Base-by-base conservation (phyloP, 176 grass and related monocot genomes). In the Triticum monococcum region DNA sequence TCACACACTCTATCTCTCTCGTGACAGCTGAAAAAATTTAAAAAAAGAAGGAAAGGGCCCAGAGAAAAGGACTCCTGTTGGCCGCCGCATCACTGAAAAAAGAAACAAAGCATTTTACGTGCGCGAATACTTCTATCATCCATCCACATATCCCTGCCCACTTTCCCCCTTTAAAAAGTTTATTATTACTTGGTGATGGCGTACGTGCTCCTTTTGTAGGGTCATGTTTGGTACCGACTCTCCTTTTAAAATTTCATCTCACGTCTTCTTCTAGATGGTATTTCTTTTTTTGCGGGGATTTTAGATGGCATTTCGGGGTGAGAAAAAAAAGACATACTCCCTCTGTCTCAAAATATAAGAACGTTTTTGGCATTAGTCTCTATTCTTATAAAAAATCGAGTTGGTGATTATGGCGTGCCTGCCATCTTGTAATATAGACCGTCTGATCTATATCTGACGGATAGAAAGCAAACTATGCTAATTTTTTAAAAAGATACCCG, bases 201-300 rank as follows among this genome's bases (percentile, higher is more conserved):
- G 40, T 52, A 52, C 48, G 48, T 72, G 79, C 12, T 84, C 24
- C 59, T 60, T 60, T 80, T 30, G 59, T 7, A 91, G 76, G 54
- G 84, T 69, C 81, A 75, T 75, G 67, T 67, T 90, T 84, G 89
- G 85, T 74, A 75, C 75, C 85, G 13, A 1, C 75, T 22, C 61
- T 33, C 9, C 0, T 54, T 60, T 3, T 64, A 75, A 79, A 28
- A 13, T 57, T 17, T 30, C 81, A 40, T 36, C 35, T 37, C 36
- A 69, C 68, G 60, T 12, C 77, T 77, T 79, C 74, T 75, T 84
- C 85, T 76, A 81, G 69, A 77, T 14, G 61, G 32, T 80, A 26
- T 33, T 87, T 17, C 9, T 45, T 13, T 46, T 46, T 13, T 46
- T 46, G 1, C 10, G 12, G 12, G 43, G 43, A 46, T 79, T 84